A percentile compares a stretch with the other conserved stretches of the same genome.
These are phyloP conservation scores for Aspergillus alliaceus DNA, from an alignment of 2,329 filamentous ascomycete genomes.

Conservation along the genomic window DNA sequence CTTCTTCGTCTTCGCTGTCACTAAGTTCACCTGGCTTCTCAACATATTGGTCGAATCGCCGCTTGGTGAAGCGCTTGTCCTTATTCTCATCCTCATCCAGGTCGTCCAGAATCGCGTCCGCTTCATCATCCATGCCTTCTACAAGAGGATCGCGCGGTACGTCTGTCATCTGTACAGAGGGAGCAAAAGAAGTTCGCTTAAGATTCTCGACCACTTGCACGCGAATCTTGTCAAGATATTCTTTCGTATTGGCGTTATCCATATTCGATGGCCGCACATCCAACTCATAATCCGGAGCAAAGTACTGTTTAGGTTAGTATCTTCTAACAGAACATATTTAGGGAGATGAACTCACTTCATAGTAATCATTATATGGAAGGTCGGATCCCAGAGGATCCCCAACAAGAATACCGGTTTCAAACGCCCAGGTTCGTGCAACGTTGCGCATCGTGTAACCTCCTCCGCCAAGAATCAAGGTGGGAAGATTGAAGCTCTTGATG, in stretches of 20 bases:
- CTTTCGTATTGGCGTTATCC: slow-evolving; percentile 69
- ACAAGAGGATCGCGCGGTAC: slow-evolving; percentile 58
- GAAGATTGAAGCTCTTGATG: slow-evolving; percentile 66
- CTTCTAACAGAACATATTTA: not conserved
- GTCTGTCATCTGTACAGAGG: slow-evolving; percentile 65
- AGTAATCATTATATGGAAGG: slow-evolving; percentile 97
- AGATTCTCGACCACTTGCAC: slow-evolving; percentile 66
- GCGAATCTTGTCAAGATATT: slow-evolving; percentile 69
- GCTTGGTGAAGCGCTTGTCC: slow-evolving; percentile 78
- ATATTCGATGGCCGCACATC: slow-evolving; percentile 70
- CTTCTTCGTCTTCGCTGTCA: slow-evolving; percentile 87
- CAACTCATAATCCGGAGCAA: slow-evolving; percentile 68
- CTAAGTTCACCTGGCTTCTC: slow-evolving; percentile 78
- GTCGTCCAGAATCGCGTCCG: slow-evolving; percentile 65
- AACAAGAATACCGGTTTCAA: slow-evolving; percentile 77
- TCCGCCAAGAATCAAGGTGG: slow-evolving; percentile 65
- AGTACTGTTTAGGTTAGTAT: slow-evolving; percentile 52
- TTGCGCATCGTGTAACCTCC: slow-evolving; percentile 71
- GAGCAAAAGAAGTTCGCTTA: slow-evolving; percentile 61
- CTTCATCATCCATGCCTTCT: slow-evolving; percentile 62
- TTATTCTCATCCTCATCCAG: slow-evolving; percentile 83
- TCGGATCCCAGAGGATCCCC: slow-evolving; percentile 76
- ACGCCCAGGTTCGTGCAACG: slow-evolving; percentile 61
- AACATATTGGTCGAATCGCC: slow-evolving; percentile 76
- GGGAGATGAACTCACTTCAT: slow-evolving; percentile 54